Evolutionary conservation across 805 yeast genomes (phyloP).

Genomic region (Lachancea sp.): DNA sequence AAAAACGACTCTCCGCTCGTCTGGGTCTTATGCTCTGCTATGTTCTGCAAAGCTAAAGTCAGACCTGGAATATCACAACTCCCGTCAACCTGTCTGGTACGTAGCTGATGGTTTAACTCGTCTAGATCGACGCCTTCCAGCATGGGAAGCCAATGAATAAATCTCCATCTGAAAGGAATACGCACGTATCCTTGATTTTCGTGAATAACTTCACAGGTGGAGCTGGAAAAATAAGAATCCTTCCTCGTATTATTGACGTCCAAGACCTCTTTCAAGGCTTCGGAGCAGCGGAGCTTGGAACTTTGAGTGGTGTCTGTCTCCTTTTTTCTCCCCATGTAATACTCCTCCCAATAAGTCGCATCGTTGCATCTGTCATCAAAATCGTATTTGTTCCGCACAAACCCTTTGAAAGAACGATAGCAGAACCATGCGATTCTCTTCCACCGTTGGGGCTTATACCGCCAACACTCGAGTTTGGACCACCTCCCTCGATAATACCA

Average conservation of each 20-base stretch:
- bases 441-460: conserved; percentile 20
- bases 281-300: conserved; percentile 3
- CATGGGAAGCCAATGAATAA: conserved; percentile 28
- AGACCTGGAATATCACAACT: conserved; percentile 25
- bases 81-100: conserved; percentile 15
- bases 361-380: conserved; percentile 28
- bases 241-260: conserved; percentile 2
- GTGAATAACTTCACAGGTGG: conserved; percentile 4
- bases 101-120: conserved; percentile 24
- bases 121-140: conserved; percentile 31
- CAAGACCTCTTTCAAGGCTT: conserved; percentile 7
- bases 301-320: neutral
- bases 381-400: conserved; percentile 11
- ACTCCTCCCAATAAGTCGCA: conserved; percentile 19
- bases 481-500: conserved; percentile 31
- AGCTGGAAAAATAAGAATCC: conserved; percentile 5
- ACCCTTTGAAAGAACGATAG: conserved; percentile 17
- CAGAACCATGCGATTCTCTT: conserved; percentile 25
- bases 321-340: conserved; percentile 11
- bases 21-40: neutral
- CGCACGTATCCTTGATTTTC: conserved; percentile 9
- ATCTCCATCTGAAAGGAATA: conserved; percentile 25
- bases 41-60: conserved; percentile 14
- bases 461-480: conserved; percentile 25
- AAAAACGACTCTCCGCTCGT: conserved; percentile 6